A percentile compares a stretch with the other conserved stretches of the same genome.
These are phyloP conservation scores for Carex scoparia DNA, from an alignment of 176 grass and related monocot genomes.

Conservation along the genomic window DNA sequence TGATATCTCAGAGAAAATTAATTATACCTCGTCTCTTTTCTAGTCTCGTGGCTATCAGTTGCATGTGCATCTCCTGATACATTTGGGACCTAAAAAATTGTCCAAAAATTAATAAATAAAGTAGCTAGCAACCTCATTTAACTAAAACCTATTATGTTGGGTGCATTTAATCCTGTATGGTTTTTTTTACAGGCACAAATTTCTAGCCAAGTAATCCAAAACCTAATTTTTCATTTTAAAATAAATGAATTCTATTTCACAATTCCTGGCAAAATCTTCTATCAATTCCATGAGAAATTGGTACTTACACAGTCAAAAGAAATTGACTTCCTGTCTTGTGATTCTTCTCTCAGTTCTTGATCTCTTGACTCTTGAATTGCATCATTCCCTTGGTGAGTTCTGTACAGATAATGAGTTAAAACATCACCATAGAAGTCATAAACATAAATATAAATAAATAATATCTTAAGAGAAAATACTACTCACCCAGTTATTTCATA, in stretches of 20 bases:
- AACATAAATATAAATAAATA: background rate
- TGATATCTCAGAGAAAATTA: background rate
- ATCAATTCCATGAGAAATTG: background rate
- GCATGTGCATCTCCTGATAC: background rate
- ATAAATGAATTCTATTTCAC: background rate
- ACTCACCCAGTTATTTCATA: slow-evolving; percentile 1
- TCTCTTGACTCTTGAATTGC: background rate
- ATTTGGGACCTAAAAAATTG: slow-evolving; percentile 10
- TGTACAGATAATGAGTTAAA: slow-evolving; percentile 1
- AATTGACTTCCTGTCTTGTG: background rate
- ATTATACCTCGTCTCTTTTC: slow-evolving; percentile 30
- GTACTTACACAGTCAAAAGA: slow-evolving; percentile 36
- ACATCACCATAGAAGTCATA: background rate
- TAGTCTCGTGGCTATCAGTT: background rate
- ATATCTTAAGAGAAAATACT: background rate
- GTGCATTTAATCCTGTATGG: background rate
- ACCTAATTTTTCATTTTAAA: background rate
- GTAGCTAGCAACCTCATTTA: background rate
- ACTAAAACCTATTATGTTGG: background rate
- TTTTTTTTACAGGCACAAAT: background rate
- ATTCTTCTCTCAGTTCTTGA: slow-evolving; percentile 19
- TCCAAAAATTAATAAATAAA: background rate
- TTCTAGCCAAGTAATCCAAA: background rate
- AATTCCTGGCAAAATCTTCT: background rate
- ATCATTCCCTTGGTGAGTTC: slow-evolving; percentile 17